phyloP scores from a whole-genome alignment of 768 basidiomycete genomes.

The Termitomyces sp. region DNA sequence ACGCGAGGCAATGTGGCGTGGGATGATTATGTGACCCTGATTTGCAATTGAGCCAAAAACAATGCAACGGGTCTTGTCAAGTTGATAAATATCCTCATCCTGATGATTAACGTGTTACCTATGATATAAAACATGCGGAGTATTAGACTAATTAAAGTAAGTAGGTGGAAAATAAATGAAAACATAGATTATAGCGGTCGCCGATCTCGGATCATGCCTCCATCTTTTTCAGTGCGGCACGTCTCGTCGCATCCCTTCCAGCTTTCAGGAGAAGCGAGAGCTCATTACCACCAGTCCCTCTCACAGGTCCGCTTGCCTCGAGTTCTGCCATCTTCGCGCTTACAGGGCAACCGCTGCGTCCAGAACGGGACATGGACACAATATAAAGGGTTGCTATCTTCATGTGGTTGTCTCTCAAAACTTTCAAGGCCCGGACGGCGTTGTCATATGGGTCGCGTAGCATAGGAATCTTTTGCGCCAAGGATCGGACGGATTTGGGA shows the following conservation, averaged over 20 bases:
- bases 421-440: conserved; percentile 75
- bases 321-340: conserved; percentile 50
- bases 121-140: conserved; percentile 2
- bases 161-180: conserved; percentile 8
- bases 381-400: conserved; percentile 85
- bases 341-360: conserved; percentile 43
- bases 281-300: conserved; percentile 89
- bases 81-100: neutral
- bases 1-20: conserved; percentile 17
- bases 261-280: conserved; percentile 81
- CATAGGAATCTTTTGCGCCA: conserved; percentile 51
- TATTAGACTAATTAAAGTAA: conserved; percentile 15
- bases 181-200: conserved; percentile 5
- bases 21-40: neutral
- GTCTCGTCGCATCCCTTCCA: conserved; percentile 80
- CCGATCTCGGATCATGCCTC: neutral
- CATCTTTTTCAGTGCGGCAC: conserved; percentile 47
- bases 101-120: conserved; percentile 3
- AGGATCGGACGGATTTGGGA: conserved; percentile 57
- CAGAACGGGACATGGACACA: conserved; percentile 73
- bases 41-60: neutral
- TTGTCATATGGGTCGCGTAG: conserved; percentile 75
- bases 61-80: neutral
- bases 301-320: conserved; percentile 45
- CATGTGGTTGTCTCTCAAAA: conserved; percentile 84